A percentile compares a stretch with the other conserved stretches of the same genome.
Conservation (phyloP, 1,139 yeast genomes). For the Lodderomyces jiufengensis region DNA sequence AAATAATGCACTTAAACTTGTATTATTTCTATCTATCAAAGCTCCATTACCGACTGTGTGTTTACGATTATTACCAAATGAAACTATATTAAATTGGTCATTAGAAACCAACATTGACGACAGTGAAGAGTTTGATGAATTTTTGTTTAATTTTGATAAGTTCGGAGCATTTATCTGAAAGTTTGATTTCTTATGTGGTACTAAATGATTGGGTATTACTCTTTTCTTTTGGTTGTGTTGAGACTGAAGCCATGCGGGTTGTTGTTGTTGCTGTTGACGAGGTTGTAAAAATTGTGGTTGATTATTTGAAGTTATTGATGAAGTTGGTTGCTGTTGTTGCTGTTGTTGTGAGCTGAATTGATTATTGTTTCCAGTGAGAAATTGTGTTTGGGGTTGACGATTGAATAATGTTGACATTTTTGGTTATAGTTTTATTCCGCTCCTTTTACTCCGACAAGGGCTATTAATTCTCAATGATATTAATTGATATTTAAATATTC, state of each 20-base stretch:
- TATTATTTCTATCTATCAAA: constrained; percentile 10
- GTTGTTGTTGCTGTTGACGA: constrained; percentile 4
- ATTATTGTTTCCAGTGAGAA: neutral
- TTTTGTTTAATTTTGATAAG: constrained; percentile 18
- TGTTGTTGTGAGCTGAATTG: constrained; percentile 1
- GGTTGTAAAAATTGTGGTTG: constrained; percentile 4
- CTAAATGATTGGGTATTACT: constrained; percentile 54
- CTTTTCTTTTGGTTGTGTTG: constrained; percentile 50
- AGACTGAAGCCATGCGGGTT: constrained; percentile 4
- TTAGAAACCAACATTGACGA: constrained; percentile 13
- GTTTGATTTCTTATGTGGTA: constrained; percentile 42
- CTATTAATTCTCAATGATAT: too few species aligned
- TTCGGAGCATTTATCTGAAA: constrained; percentile 30
- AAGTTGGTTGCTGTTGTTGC: constrained; percentile 5
- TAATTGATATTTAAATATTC: too few species aligned
- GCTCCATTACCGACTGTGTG: constrained; percentile 11
- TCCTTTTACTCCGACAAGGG: too few species aligned
- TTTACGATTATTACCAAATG: constrained; percentile 33
- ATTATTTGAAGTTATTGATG: constrained; percentile 5
- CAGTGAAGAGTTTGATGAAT: constrained; percentile 3
- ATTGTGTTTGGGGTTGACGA: constrained; percentile 5
- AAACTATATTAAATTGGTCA: constrained; percentile 34
- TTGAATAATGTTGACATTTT: constrained; percentile 9
- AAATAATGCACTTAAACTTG: constrained; percentile 6
- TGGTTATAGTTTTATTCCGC: too few species aligned